Evolutionary conservation across 139 green algal species (phyloP), one percentile per base, ranked within the genome.

Genomic region (Micromonas pusilla): DNA sequence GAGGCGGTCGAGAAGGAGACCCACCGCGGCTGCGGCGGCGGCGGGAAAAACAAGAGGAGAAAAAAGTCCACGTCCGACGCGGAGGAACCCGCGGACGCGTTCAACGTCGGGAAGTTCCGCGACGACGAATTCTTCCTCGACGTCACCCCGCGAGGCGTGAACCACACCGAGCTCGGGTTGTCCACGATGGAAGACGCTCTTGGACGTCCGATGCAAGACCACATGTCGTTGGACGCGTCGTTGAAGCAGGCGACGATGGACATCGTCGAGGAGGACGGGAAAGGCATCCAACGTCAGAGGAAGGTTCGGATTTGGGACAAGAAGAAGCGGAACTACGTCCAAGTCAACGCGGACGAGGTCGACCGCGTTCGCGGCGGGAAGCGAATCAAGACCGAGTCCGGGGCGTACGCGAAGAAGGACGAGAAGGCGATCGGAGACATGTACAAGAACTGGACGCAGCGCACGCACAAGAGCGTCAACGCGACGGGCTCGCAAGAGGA

Each of bases 71-170:
- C 54, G 54, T 3, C 26, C n/a, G 54, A 31, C 54, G n/a, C 63
- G 20, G 37, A 37, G 30, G 26, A 39, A 20, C 20, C 26, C 31
- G 37, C n/a, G 32, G 68, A 75, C 25, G 68, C 68, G 19, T 75
- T 75, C 37, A 21, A 60, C 1, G 28, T 20, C 19, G 68, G 68
- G 5, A 75, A 75, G 38, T 75, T 75, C 62, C 36, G 68, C 20
- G 68, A 75, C 37, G 13, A 75, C 21, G 68, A 75, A 16, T 75
- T 75, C 68, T 75, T 75, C 37, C 37, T 75, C 19, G 68, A 75
- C 68, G 37, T 36, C 68, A 39, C 38, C 13, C 68, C 68, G 23
- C 36, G 68, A n/a, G 38, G 23, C 25, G 38, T 75, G 19, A 63
- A 75, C 30, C 68, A 75, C 37, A 75, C 37, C n/a, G 68, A 75